Conservation (phyloP, 1,284 basidiomycete species). For the Abortiporus biennis region DNA sequence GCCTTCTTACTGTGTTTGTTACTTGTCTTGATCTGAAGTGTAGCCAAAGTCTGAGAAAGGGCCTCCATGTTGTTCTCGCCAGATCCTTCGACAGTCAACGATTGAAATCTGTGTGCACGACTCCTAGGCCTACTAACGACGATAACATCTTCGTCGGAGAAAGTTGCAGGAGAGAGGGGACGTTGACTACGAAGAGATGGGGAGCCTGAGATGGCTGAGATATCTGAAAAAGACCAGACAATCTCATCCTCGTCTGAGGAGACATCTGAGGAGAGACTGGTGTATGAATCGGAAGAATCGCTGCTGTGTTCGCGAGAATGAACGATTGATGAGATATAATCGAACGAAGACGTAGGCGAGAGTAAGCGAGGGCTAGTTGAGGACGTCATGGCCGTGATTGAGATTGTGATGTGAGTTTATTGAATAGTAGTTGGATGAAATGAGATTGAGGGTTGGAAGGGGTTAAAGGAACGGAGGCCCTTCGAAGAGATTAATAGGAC, state of each 20-base stretch:
- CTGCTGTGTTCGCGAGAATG: conserved; percentile 13
- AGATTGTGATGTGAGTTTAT: too few relatives aligned
- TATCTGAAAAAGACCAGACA: conserved; percentile 39
- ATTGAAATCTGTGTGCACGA: conserved; percentile 2
- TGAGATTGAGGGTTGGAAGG: conserved; percentile 12
- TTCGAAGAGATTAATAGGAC: neutral
- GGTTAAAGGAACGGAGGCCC: conserved; percentile 2
- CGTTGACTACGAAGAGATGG: conserved; percentile 14
- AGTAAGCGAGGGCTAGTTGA: conserved; percentile 13
- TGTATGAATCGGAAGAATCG: conserved; percentile 21
- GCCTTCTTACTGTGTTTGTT: neutral
- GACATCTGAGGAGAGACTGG: conserved; percentile 13
- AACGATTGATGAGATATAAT: conserved; percentile 22
- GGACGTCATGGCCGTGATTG: conserved; percentile 19
- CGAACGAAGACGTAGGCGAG: conserved; percentile 21
- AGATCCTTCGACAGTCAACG: conserved; percentile 1
- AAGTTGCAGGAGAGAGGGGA: conserved; percentile 17
- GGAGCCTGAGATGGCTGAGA: conserved; percentile 16
- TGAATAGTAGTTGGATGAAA: too few relatives aligned
- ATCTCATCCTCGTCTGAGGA: conserved; percentile 49
- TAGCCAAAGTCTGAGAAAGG: conserved; percentile 1
- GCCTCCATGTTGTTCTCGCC: neutral
- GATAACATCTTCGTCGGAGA: conserved; percentile 27
- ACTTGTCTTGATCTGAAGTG: neutral
- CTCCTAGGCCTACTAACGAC: conserved; percentile 20